Base-by-base conservation (phyloP, 106 monocot genomes). In the Acorus gramineus region DNA sequence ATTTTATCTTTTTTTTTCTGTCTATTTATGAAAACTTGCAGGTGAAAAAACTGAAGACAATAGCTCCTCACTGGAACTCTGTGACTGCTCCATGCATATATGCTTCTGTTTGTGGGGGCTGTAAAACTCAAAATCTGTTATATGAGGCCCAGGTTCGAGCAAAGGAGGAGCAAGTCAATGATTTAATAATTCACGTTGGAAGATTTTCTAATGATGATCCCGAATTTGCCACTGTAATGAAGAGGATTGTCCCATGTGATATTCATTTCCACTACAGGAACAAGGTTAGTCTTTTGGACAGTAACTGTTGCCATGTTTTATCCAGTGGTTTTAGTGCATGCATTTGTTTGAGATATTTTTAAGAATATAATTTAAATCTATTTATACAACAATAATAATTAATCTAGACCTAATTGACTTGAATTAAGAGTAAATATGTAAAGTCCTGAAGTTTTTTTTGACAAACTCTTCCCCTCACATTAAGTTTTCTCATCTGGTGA, bases 61-160 rank as follows among this genome's bases (percentile, higher is more conserved):
- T 96, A 47, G 68, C 73, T 28, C 96, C 85, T 8, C 91, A 96
- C 46, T 13, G 59, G 50, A 62, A 96, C 65, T 50, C 51, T 0
- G 91, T 96, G 13, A 85, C 87, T 6, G 82, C 96, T 2, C 96
- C 96, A 4, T 96, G 96, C 61, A 72, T 74, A 53, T 88, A 91
- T 43, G 73, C 91, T 6, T 61, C 77, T 3, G 51, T 83, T 47
- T 96, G 96, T 59, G 96, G 91, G 11, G 96, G 96, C 12, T 96
- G 96, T 75, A 96, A 96, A 71, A 85, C 80, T 3, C 96, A 96
- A 58, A 85, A 83, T 53, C 74, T 96, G 56, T 61, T 73, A 6
- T 96, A 96, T 46, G 78, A 85, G 66, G 81, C 96, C 52, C 96
- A 96, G 69, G 50, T 96, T 47, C 75, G 61, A 61, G 79, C 80